Evolutionary conservation across 1,284 basidiomycete genomes (phyloP), one percentile per base, ranked within the genome.

Genomic region (Malassezia furfur): DNA sequence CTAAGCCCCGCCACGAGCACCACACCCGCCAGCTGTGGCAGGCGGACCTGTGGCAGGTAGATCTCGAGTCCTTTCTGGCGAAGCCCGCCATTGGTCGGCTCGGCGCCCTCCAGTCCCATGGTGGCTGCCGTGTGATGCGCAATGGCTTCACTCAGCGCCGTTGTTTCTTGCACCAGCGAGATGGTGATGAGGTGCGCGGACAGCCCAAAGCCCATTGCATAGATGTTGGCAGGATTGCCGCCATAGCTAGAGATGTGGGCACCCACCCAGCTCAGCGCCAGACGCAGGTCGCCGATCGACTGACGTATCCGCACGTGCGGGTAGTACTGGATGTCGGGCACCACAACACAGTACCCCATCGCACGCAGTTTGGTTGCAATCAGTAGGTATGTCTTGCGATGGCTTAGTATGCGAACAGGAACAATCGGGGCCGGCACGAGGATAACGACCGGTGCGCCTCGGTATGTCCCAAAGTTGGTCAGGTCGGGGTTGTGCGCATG

Each of bases 1-100:
- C 67, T 65, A n/a, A 77, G 61, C 7, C 76, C 76, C 1, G 73
- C 66, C 8, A 77, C 59, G 40, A 77, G 63, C 35, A 77, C 74
- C 1, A 77, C 61, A 19, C 77, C 76, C 0, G 66, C 67, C 21
- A 78, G 47, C 0, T 61, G 61, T 0, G 76, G 76, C 1, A 77
- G 58, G 10, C 66, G 66, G 10, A 76, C 59, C 22, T 77, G 68
- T 1, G 67, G 66, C 3, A 67, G 72, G 62, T 76, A 77, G 37
- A 77, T 67, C 41, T 74, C 66, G 49, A 77, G 68, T 11, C 61
- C 53, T 6, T 63, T 62, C 8, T 74, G 48, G 7, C 21, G 14
- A 10, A 35, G 12, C n/a, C 9, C 6, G 5, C 21, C 43, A 10
- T 15, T 12, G 5, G 5, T 14, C 8, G 40, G 17, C 3, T 43